phyloP scores from a whole-genome alignment of 257 asterid species.

The Nicotiana tabacum region DNA sequence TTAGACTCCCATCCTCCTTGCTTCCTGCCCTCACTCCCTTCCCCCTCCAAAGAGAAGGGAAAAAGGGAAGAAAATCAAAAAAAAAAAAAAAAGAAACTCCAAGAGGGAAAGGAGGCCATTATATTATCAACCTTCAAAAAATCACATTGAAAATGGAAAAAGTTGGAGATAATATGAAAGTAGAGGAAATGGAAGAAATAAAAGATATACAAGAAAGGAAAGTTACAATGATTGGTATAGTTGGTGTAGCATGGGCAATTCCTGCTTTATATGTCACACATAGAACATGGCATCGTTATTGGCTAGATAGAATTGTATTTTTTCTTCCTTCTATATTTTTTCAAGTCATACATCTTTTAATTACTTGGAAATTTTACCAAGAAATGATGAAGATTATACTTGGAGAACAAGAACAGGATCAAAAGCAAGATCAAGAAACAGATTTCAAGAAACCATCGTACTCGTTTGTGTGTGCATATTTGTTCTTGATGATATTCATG shows the following conservation, averaged over 20 bases:
- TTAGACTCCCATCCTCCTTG: not conserved
- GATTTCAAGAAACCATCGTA: not conserved
- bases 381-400: not conserved
- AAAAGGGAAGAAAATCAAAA: too few relatives aligned
- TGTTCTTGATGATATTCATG: not conserved
- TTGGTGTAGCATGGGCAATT: slow-evolving; percentile 6
- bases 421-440: not conserved
- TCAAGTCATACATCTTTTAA: not conserved
- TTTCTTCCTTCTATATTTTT: not conserved
- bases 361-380: slow-evolving; percentile 2
- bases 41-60: not conserved
- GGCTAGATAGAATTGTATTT: not conserved
- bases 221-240: slow-evolving; percentile 4
- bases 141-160: not conserved
- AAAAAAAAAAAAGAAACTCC: not conserved
- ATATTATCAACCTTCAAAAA: not conserved
- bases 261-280: slow-evolving; percentile 7
- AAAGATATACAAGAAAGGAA: slow-evolving; percentile 8
- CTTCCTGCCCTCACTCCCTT: not conserved
- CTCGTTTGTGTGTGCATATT: not conserved
- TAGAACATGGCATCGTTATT: slow-evolving; percentile 9
- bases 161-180: slow-evolving; percentile 4
- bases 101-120: slow-evolving; percentile 9
- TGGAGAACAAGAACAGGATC: not conserved
- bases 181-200: slow-evolving; percentile 5